Evolutionary conservation across 768 basidiomycete species (phyloP), one percentile per base, ranked within the genome.

Genomic region (Rhodotorula kratochvilovae): DNA sequence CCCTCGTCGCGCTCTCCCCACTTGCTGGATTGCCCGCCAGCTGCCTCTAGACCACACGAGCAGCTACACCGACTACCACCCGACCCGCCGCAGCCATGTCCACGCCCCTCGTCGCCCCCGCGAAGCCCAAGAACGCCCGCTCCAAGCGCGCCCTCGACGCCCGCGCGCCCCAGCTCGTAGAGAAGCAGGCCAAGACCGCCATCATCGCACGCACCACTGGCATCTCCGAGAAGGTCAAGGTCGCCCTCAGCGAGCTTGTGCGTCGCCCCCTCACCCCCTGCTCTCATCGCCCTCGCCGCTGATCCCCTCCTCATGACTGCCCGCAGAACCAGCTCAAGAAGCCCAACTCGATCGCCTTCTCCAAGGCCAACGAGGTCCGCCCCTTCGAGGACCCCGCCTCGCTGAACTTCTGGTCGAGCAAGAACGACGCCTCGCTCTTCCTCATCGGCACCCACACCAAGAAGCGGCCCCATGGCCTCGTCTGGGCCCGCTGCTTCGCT

Each of bases 391-490:
- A 90, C 67, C 79, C 85, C 31, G 81, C 87, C 7, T 91, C 92
- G 3, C 83, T 99, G 43, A 91, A 91, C 75, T 98, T 98, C 80
- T 99, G 93, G 91, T 84, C 89, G 1, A 78, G 83, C 21, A 99
- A 98, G 82, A 98, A 98, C 81, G 96, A 98, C 76, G 92, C 93
- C 5, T 88, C 88, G 4, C 83, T 98, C 79, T 96, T 97, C 78
- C 81, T 95, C 21, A 82, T 96, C 45, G 96, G 92, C 2, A 89
- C 93, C 77, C 91, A 89, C 77, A 91, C 88, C 36, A 99, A 99
- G 82, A 99, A 99, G 79, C 84, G 93, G 62, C 96, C 95, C 15
- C 85, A 97, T 76, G 88, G 90, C 35, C 80, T 99, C 71, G 87
- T 89, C 0, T 86, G 97, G 77, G 90, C 88, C 12, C 83, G 96